phyloP scores from a whole-genome alignment of 345 rosid genomes.

The Citrus cavaleriei region DNA sequence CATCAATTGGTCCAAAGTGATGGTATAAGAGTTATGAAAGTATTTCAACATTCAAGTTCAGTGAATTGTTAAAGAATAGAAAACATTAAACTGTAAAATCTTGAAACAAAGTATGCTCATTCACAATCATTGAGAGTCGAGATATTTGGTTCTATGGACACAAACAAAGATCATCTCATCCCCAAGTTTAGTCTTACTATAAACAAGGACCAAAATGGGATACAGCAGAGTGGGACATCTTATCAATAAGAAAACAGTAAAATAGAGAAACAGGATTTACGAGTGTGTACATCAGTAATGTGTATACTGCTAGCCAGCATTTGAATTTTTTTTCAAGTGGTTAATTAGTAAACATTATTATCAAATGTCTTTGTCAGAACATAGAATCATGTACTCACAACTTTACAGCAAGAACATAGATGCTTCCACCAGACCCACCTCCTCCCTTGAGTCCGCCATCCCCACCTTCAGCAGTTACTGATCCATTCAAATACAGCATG shows the following conservation, averaged over 20 bases:
- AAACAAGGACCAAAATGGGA: neutral
- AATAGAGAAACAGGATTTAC: neutral
- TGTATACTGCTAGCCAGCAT: neutral
- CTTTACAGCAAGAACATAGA: slow-evolving; percentile 56
- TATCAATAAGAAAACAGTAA: neutral
- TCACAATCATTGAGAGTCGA: neutral
- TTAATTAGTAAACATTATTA: neutral
- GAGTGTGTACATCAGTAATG: neutral
- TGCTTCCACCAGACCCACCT: slow-evolving; percentile 99
- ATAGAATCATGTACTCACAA: slow-evolving; percentile 50
- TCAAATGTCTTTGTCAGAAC: neutral
- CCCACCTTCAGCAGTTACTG: slow-evolving; percentile 78
- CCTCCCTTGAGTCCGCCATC: slow-evolving; percentile 74
- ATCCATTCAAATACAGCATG: slow-evolving; percentile 71
- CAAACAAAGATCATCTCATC: neutral
- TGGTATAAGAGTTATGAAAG: neutral
- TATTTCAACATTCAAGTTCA: neutral
- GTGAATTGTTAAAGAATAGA: neutral
- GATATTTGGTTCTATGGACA: neutral
- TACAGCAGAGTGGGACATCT: neutral
- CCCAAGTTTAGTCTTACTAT: neutral
- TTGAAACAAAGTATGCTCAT: neutral
- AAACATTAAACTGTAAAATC: neutral
- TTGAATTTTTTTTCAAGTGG: neutral
- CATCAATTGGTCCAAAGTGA: neutral